phyloP scores from a whole-genome alignment of 176 grass and related monocot genomes.

The Juncus effusus region DNA sequence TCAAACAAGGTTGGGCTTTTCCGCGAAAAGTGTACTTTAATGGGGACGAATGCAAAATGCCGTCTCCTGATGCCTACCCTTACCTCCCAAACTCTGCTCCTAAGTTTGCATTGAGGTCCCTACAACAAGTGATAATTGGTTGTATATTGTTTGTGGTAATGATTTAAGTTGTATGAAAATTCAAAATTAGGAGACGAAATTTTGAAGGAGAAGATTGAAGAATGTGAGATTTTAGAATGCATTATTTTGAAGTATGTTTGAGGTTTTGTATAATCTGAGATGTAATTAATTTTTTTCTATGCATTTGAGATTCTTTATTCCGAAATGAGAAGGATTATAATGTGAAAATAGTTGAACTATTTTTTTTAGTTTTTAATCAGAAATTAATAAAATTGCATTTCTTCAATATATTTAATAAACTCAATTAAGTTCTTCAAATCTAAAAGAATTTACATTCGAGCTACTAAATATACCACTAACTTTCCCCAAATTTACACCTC shows the following conservation, averaged over 20 bases:
- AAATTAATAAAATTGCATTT: too few relatives aligned
- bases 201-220: not conserved
- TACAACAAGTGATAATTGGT: conserved; percentile 21
- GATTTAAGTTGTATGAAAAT: conserved; percentile 19
- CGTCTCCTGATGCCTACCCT: conserved; percentile 65
- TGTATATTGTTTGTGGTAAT: conserved; percentile 18
- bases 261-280: conserved; percentile 15
- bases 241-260: not conserved
- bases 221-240: conserved; percentile 16
- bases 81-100: conserved; percentile 61
- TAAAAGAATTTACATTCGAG: too few relatives aligned
- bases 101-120: conserved; percentile 3
- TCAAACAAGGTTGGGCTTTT: conserved; percentile 88
- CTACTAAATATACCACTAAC: too few relatives aligned
- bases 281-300: too few relatives aligned
- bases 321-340: too few relatives aligned
- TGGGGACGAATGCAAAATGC: conserved; percentile 84
- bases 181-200: conserved; percentile 17
- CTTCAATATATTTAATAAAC: too few relatives aligned
- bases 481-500: too few relatives aligned
- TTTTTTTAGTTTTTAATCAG: too few relatives aligned
- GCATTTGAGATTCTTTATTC: too few relatives aligned
- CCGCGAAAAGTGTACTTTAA: conserved; percentile 93
- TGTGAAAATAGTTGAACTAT: too few relatives aligned
- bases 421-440: too few relatives aligned